Percentiles rank a stretch among this genome's conserved stretches.
Conservation (phyloP, 768 basidiomycete genomes). For the Suillus subalutaceus region DNA sequence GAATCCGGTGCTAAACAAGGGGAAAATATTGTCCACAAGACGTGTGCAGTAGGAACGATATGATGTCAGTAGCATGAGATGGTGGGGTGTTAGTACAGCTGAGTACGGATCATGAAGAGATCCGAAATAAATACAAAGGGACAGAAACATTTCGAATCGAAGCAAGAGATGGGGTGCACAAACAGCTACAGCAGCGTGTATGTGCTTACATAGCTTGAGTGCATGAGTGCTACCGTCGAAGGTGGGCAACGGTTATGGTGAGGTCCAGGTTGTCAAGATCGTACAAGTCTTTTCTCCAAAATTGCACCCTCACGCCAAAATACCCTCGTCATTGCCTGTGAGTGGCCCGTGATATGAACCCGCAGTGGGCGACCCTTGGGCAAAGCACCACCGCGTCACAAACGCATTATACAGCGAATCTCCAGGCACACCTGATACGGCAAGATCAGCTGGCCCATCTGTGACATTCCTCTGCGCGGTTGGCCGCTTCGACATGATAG, state of each 20-base stretch:
- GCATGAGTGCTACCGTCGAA: background rate
- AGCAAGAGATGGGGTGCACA: background rate
- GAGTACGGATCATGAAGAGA: background rate
- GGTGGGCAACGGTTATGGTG: background rate
- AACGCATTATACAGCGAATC: constrained; percentile 58
- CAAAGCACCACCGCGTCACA: constrained; percentile 71
- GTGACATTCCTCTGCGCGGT: constrained; percentile 14
- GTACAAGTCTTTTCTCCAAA: background rate
- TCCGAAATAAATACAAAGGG: background rate
- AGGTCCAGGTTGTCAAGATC: background rate
- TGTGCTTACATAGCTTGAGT: background rate
- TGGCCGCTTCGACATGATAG: constrained; percentile 5
- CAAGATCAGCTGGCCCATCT: constrained; percentile 8
- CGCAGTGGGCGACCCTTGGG: constrained; percentile 41
- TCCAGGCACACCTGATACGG: constrained; percentile 23
- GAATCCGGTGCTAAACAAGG: background rate
- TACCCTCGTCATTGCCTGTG: constrained; percentile 3
- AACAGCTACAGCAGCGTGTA: background rate
- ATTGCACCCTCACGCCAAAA: constrained; percentile 22
- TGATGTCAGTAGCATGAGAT: background rate
- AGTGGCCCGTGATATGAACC: constrained; percentile 12
- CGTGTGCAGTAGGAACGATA: background rate
- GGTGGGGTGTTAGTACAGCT: constrained; percentile 3
- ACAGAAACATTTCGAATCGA: background rate
- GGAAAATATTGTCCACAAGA: background rate